Conservation (phyloP, 352 stramenopile species). For the Pythium scleroteichum region DNA sequence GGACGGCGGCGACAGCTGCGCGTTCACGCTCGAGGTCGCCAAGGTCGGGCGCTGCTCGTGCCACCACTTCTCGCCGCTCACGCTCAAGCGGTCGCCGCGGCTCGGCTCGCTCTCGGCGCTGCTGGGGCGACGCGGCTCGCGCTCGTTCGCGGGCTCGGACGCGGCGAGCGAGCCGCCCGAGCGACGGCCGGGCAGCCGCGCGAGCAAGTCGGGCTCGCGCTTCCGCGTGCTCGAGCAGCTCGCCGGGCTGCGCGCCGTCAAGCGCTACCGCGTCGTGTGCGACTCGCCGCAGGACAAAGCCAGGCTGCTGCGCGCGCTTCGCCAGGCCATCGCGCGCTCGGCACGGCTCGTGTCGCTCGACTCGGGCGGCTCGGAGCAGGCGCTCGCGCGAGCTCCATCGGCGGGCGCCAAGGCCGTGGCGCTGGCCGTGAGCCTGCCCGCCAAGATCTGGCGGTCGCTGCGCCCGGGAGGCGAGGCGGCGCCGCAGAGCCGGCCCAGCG, state of each 20-base stretch:
- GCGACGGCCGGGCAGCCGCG: constrained; percentile 6
- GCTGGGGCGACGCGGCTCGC: constrained; percentile 28
- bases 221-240: constrained; percentile 30
- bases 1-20: constrained; percentile 7
- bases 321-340: constrained; percentile 33
- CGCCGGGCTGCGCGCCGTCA: constrained; percentile 29
- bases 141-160: constrained; percentile 26
- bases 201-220: constrained; percentile 20
- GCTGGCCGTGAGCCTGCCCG: constrained; percentile 24
- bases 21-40: constrained; percentile 47
- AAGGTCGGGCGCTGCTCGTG: constrained; percentile 60
- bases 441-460: constrained; percentile 28
- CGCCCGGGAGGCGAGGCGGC: constrained; percentile 6
- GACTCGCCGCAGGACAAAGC: constrained; percentile 37
- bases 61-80: constrained; percentile 48
- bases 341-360: constrained; percentile 21
- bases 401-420: constrained; percentile 21
- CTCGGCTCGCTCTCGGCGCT: constrained; percentile 23
- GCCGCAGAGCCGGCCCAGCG: not conserved
- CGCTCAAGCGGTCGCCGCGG: constrained; percentile 38
- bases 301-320: constrained; percentile 40
- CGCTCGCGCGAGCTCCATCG: not conserved
- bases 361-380: not conserved
- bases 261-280: constrained; percentile 52
- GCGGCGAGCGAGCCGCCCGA: constrained; percentile 3